These are phyloP conservation scores for Spatholobus suberectus DNA, from an alignment of 306 rosid genomes.

Conservation along the genomic window DNA sequence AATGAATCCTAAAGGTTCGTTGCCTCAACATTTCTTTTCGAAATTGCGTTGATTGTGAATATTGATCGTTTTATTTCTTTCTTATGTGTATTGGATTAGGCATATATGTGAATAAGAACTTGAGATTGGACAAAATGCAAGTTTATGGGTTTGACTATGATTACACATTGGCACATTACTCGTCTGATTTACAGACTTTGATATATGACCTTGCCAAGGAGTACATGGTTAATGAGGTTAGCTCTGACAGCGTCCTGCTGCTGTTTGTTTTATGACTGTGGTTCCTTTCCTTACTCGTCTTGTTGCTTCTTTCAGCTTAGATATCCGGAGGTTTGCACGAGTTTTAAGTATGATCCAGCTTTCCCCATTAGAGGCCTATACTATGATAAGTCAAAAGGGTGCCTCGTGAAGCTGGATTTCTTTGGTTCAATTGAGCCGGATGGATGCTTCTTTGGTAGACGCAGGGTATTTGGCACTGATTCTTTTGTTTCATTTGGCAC, in stretches of 20 bases:
- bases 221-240: conserved; percentile 86
- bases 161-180: conserved; percentile 95
- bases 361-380: conserved; percentile 93
- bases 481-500: conserved; percentile 13
- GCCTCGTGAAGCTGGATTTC: conserved; percentile 91
- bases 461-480: conserved; percentile 60
- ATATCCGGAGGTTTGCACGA: conserved; percentile 83
- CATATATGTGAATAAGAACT: conserved; percentile 85
- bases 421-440: conserved; percentile 91
- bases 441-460: conserved; percentile 92
- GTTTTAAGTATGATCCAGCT: conserved; percentile 75
- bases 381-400: conserved; percentile 88
- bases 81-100: conserved; percentile 53
- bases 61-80: conserved; percentile 24
- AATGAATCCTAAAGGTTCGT: conserved; percentile 85
- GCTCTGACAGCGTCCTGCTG: conserved; percentile 22
- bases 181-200: conserved; percentile 79
- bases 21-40: conserved; percentile 23
- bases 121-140: conserved; percentile 79
- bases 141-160: conserved; percentile 97
- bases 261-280: conserved; percentile 12
- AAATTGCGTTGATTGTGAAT: neutral
- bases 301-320: conserved; percentile 67
- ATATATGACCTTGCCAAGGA: conserved; percentile 94
- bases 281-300: conserved; percentile 36